Evolutionary conservation across 164 flowering plant species (phyloP).

Genomic region (Platanus orientalis): DNA sequence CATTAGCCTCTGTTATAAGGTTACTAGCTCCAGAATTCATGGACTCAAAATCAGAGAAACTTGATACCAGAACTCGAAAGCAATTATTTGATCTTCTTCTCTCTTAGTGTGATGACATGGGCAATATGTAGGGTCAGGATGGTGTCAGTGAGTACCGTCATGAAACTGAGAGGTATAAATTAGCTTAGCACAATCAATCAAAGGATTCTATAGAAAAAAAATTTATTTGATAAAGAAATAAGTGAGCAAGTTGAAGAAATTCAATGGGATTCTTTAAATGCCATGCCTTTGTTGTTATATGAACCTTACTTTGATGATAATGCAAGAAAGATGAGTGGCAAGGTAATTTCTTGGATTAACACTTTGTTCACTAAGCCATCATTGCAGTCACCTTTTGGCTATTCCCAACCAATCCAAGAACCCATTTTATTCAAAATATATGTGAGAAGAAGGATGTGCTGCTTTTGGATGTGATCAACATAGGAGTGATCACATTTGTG

Average conservation of each 20-base stretch:
- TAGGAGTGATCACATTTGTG: slow-evolving; percentile 76
- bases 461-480: slow-evolving; percentile 77
- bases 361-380: slow-evolving; percentile 86
- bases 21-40: slow-evolving; percentile 91
- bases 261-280: slow-evolving; percentile 98
- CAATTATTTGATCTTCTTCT: slow-evolving; percentile 89
- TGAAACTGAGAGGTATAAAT: slow-evolving; percentile 87
- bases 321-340: slow-evolving; percentile 97
- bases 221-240: slow-evolving; percentile 90
- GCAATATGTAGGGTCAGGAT: slow-evolving; percentile 81
- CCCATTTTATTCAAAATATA: slow-evolving; percentile 78
- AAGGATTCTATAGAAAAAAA: slow-evolving; percentile 92
- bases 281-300: slow-evolving; percentile 89
- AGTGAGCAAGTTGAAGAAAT: slow-evolving; percentile 92
- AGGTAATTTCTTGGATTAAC: slow-evolving; percentile 93
- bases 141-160: slow-evolving; percentile 83
- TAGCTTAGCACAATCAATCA: slow-evolving; percentile 79
- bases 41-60: slow-evolving; percentile 84
- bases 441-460: slow-evolving; percentile 77
- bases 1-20: slow-evolving; percentile 90
- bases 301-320: slow-evolving; percentile 99
- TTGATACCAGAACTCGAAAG: slow-evolving; percentile 83
- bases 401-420: slow-evolving; percentile 99
- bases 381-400: slow-evolving; percentile 88
- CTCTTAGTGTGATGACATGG: slow-evolving; percentile 89